Conservation (phyloP, 179 eudicot species). For the Silene vulgaris region DNA sequence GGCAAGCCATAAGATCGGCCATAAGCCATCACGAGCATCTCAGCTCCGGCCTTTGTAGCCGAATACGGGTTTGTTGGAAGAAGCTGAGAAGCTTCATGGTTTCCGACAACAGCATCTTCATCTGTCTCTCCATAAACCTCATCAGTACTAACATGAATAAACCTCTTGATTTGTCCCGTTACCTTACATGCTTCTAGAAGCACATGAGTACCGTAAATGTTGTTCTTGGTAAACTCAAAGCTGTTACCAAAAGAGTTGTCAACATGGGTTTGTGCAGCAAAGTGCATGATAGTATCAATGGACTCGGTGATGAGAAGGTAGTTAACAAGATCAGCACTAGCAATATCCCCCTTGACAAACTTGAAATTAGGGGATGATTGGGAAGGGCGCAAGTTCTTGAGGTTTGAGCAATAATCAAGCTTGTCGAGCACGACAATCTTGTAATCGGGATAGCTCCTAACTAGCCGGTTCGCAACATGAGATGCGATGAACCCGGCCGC, state of each 20-base stretch:
- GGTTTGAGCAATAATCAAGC: conserved; percentile 59
- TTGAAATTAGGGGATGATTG: conserved; percentile 55
- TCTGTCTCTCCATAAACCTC: conserved; percentile 64
- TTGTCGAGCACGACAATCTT: conserved; percentile 63
- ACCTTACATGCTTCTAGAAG: conserved; percentile 61
- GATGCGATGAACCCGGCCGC: conserved; percentile 55
- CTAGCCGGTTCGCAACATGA: conserved; percentile 50
- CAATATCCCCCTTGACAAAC: conserved; percentile 64
- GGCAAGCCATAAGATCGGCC: conserved; percentile 59
- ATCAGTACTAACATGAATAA: conserved; percentile 59
- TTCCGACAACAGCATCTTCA: conserved; percentile 72
- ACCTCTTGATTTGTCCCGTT: conserved; percentile 52
- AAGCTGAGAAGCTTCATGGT: conserved; percentile 54
- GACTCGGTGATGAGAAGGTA: conserved; percentile 51
- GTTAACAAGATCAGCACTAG: conserved; percentile 58
- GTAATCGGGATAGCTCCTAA: conserved; percentile 49
- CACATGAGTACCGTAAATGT: conserved; percentile 58
- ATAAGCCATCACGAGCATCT: conserved; percentile 56
- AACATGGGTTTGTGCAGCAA: conserved; percentile 69
- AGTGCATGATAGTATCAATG: conserved; percentile 67
- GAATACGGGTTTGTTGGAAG: conserved; percentile 54
- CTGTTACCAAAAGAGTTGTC: conserved; percentile 64
- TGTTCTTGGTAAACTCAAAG: conserved; percentile 63
- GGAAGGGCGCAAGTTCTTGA: conserved; percentile 50
- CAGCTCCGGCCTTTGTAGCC: conserved; percentile 52